Conservation (phyloP, 2,329 filamentous ascomycete genomes). For the Fusarium udum region DNA sequence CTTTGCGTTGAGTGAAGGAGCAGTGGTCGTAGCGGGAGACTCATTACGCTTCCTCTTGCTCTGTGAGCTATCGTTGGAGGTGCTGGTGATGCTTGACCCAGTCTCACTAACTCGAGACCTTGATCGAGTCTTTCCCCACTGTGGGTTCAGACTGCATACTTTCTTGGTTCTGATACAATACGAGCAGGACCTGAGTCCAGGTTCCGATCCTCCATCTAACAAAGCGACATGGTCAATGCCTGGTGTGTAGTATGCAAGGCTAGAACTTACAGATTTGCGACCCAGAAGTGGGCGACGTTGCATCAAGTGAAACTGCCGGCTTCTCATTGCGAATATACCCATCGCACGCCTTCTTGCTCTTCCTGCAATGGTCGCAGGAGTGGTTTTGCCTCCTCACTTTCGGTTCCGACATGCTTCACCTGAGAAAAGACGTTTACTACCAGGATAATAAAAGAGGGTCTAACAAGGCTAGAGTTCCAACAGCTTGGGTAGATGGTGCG, state of each 20-base stretch:
- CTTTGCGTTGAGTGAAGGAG: not conserved
- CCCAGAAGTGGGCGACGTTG: not conserved
- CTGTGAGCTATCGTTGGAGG: not conserved
- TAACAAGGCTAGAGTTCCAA: not conserved
- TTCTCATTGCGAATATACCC: not conserved
- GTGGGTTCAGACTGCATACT: not conserved
- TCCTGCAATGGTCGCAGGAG: not conserved
- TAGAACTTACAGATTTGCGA: not conserved
- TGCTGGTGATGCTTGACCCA: not conserved
- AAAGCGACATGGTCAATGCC: not conserved
- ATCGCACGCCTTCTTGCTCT: not conserved
- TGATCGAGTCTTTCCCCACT: not conserved
- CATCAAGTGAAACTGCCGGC: not conserved
- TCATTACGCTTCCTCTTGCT: not conserved
- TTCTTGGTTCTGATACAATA: not conserved
- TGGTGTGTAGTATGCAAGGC: not conserved
- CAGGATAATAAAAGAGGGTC: not conserved
- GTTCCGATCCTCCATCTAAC: not conserved
- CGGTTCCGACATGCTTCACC: not conserved
- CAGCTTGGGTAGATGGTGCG: not conserved
- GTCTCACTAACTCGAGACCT: not conserved
- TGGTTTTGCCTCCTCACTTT: not conserved
- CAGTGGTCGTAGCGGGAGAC: accelerated
- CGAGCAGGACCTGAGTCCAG: not conserved
- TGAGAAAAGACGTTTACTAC: not conserved